Base-by-base conservation (phyloP, 768 basidiomycete species). In the Lactifluus rugatus region DNA sequence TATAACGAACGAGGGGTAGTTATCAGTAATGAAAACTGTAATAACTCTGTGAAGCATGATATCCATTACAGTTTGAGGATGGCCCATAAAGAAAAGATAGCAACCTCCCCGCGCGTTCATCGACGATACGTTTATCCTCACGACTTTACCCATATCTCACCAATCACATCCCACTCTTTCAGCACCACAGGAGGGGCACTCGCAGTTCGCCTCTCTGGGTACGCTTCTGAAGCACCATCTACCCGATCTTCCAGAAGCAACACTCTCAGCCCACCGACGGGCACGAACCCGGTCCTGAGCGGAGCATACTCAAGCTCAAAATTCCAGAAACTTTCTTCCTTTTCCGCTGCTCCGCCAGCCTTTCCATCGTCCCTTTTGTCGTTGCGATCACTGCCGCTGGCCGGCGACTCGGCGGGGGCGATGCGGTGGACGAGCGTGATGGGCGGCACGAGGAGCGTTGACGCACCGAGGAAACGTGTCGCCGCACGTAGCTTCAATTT, bases 161-260 rank as follows among this genome's bases (percentile, higher is more conserved):
- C 81, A 45, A 91, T 71, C 7, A 84, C 75, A 60, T 83, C 84
- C 76, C 86, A 83, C 70, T 89, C 87, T 65, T 81, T 84, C 66
- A 90, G 68, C 31, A 72, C 76, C 54, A 74, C 74, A n/a, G 51
- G 56, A 58, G 66, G 34, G 34, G 7, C 31, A 62, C 46, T 21
- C 42, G 4, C 21, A 65, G 52, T 11, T 63, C 61, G 26, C 57
- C 62, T 32, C 66, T 66, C 36, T 57, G 44, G 55, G 7, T 34
- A 66, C 7, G 44, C 61, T n/a, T 68, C 67, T 19, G 57, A 63
- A 11, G 66, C 73, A 16, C 76, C 74, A 21, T 74, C 66, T 56
- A 77, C 62, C 52, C 73, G 72, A 65, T 89, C 86, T 34, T 78
- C 78, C 1, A 87, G 62, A 26, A 89, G 70, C 26, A 92, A 64